phyloP scores from a whole-genome alignment of 768 basidiomycete species.

The Podaxis sp. region DNA sequence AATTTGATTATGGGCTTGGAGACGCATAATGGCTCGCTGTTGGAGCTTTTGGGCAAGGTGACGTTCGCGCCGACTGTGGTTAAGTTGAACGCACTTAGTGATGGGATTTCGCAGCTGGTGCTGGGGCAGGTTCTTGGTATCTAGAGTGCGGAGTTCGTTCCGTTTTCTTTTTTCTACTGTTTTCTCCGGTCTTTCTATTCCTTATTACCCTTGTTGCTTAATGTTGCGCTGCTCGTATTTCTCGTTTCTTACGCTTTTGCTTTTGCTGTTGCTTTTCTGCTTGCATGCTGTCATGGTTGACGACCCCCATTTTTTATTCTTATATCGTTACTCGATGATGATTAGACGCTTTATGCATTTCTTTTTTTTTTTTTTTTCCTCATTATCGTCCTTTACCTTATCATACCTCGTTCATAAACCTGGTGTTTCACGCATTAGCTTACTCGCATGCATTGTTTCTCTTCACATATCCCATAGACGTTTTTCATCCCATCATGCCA shows the following conservation, averaged over 20 bases:
- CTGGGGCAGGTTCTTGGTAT: conserved; percentile 30
- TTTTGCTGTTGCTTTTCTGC: not conserved
- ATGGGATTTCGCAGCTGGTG: conserved; percentile 36
- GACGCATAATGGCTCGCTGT: conserved; percentile 25
- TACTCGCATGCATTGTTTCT: not conserved
- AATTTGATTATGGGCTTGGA: conserved; percentile 9
- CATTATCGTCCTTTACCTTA: not conserved
- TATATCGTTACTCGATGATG: conserved; percentile 5
- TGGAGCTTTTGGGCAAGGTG: conserved; percentile 27
- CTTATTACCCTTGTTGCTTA: not conserved
- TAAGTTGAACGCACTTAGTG: conserved; percentile 36
- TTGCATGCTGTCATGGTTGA: conserved; percentile 9
- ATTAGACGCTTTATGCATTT: not conserved
- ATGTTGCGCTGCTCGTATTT: conserved; percentile 6
- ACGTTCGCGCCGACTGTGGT: conserved; percentile 34
- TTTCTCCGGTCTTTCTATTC: conserved; percentile 3
- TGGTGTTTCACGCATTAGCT: not conserved
- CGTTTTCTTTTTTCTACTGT: conserved; percentile 1
- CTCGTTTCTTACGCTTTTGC: not conserved
- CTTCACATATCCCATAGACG: not conserved
- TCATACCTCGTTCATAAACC: not conserved
- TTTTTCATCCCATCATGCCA: not conserved
- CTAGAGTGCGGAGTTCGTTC: conserved; percentile 6
- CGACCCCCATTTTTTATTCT: conserved; percentile 5
- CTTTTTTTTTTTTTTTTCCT: not conserved